Percentiles rank a stretch among this genome's conserved stretches.
Conservation (phyloP, 2,329 filamentous ascomycete species). For the Hymenoscyphus occultus region DNA sequence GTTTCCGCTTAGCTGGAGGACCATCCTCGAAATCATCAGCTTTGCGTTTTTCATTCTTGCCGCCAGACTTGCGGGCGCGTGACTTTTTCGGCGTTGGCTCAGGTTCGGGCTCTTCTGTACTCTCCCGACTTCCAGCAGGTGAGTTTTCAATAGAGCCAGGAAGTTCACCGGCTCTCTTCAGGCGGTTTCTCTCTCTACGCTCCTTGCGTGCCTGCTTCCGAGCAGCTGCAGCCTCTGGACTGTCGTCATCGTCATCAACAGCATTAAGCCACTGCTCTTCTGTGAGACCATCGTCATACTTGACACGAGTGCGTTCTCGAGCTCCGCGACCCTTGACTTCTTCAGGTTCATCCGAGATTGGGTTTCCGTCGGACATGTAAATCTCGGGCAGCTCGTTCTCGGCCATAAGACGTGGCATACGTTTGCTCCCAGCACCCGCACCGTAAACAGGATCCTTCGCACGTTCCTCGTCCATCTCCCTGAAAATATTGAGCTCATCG, state of each 20-base stretch:
- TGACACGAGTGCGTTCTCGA: conserved; percentile 88
- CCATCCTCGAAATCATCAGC: conserved; percentile 59
- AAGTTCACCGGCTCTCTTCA: conserved; percentile 50
- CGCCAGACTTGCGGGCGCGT: conserved; percentile 63
- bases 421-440: conserved; percentile 57
- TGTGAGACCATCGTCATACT: conserved; percentile 94
- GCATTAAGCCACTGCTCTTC: conserved; percentile 99
- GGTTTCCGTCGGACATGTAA: conserved; percentile 83
- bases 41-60: conserved; percentile 80
- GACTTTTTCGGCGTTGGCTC: conserved; percentile 69
- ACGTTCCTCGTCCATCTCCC: conserved; percentile 77
- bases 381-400: conserved; percentile 92
- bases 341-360: conserved; percentile 73
- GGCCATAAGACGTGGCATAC: conserved; percentile 74
- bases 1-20: conserved; percentile 74
- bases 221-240: conserved; percentile 86
- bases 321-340: conserved; percentile 83
- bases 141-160: conserved; percentile 58
- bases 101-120: conserved; percentile 69
- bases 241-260: conserved; percentile 94
- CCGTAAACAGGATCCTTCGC: conserved; percentile 67
- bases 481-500: conserved; percentile 73
- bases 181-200: conserved; percentile 72
- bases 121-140: conserved; percentile 71
- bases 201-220: conserved; percentile 85